Conservation (phyloP, 805 yeast species). For the Pichia rugopelliculosa region DNA sequence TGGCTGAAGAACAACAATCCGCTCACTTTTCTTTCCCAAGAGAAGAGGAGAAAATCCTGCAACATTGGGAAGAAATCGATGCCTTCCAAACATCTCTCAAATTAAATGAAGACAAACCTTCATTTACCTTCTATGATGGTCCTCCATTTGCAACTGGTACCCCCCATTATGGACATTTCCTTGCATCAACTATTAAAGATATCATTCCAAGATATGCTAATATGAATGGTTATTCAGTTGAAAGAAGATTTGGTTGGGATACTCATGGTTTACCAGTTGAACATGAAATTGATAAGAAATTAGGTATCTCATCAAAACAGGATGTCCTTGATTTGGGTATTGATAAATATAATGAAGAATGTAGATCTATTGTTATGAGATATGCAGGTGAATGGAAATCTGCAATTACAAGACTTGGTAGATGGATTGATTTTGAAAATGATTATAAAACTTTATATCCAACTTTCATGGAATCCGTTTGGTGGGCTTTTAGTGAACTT, state of each 20-base stretch:
- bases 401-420: constrained; percentile 89
- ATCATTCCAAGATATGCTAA: constrained; percentile 96
- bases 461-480: constrained; percentile 92
- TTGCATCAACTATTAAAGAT: constrained; percentile 96
- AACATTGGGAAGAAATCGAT: constrained; percentile 81
- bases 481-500: constrained; percentile 97
- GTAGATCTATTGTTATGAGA: constrained; percentile 96
- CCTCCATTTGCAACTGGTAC: constrained; percentile 99
- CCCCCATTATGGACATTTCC: constrained; percentile 96
- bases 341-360: constrained; percentile 87
- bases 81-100: constrained; percentile 89
- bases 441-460: constrained; percentile 97
- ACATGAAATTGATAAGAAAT: constrained; percentile 96
- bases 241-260: constrained; percentile 99
- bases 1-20: constrained; percentile 28
- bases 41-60: constrained; percentile 80
- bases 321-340: constrained; percentile 94
- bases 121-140: constrained; percentile 93
- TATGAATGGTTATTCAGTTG: constrained; percentile 94
- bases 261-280: constrained; percentile 98
- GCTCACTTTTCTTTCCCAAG: constrained; percentile 63
- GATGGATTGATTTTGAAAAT: constrained; percentile 99
- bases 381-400: constrained; percentile 93
- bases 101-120: constrained; percentile 76
- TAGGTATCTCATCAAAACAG: constrained; percentile 86